Conservation (phyloP, 1,139 yeast species). For the Suhomyces maxii region DNA sequence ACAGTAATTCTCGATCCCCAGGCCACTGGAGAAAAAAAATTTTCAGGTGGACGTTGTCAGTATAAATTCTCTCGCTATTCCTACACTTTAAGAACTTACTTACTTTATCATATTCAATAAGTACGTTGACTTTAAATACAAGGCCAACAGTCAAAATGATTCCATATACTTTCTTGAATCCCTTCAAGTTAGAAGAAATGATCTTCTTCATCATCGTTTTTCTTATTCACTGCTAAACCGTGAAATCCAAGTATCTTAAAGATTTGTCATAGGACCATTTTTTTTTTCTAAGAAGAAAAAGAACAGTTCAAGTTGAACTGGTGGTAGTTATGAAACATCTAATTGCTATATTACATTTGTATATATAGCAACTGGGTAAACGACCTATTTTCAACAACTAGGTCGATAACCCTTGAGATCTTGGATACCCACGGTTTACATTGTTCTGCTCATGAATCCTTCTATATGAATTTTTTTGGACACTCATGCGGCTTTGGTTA, state of each 20-base stretch:
- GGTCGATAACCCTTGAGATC: constrained; percentile 25
- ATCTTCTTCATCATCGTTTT: background rate
- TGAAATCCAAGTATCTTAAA: constrained; percentile 9
- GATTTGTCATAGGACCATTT: constrained; percentile 4
- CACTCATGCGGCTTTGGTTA: constrained; percentile 39
- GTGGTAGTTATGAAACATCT: constrained; percentile 5
- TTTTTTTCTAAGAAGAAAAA: no score
- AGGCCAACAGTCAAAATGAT: constrained; percentile 10
- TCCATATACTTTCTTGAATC: no score
- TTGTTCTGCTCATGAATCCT: constrained; percentile 36
- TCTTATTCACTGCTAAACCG: constrained; percentile 5
- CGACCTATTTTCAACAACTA: constrained; percentile 19
- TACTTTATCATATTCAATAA: no score
- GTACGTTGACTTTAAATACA: constrained; percentile 4
- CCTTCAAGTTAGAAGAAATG: no score
- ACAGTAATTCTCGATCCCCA: background rate
- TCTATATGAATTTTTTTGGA: constrained; percentile 20
- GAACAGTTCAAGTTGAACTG: constrained; percentile 2
- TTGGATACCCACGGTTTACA: constrained; percentile 25
- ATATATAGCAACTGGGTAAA: constrained; percentile 8
- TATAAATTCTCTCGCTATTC: no score
- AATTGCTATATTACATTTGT: constrained; percentile 1
- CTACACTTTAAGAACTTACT: no score
- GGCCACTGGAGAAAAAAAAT: no score
- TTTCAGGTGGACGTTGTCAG: no score